A percentile compares a stretch with the other conserved stretches of the same genome.
phyloP scores from a whole-genome alignment of 2,329 filamentous ascomycete species.

The Rutstroemia sp. region DNA sequence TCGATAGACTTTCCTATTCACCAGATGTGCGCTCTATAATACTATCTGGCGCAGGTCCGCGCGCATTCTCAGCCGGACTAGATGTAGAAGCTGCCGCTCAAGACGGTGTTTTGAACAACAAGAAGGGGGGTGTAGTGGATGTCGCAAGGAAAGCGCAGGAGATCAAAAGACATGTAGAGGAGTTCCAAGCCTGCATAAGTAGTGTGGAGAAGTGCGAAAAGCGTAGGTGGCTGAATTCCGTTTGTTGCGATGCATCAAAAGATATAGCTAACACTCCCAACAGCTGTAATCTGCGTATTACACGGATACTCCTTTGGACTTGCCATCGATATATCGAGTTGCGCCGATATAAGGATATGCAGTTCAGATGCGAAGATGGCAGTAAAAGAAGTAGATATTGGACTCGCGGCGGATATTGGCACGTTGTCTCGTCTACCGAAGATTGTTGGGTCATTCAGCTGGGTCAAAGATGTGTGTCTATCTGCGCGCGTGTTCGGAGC shows the following conservation, averaged over 20 bases:
- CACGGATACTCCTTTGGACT: constrained; percentile 74
- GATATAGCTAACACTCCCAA: background rate
- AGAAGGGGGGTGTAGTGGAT: constrained; percentile 37
- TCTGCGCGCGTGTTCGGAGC: constrained; percentile 63
- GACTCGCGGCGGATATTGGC: constrained; percentile 71
- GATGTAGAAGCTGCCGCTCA: constrained; percentile 68
- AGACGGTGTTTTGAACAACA: constrained; percentile 36
- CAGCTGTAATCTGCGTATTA: constrained; percentile 73
- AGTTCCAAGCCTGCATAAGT: constrained; percentile 74
- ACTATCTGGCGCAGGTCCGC: constrained; percentile 72
- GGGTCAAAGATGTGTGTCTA: constrained; percentile 73
- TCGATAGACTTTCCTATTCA: constrained; percentile 64
- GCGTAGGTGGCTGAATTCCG: constrained; percentile 41
- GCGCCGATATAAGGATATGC: constrained; percentile 64
- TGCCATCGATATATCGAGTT: constrained; percentile 65
- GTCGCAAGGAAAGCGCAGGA: constrained; percentile 54
- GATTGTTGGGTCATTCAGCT: constrained; percentile 60
- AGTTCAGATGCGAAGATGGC: constrained; percentile 53
- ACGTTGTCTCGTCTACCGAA: constrained; percentile 68
- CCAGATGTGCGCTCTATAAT: constrained; percentile 68
- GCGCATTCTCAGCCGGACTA: constrained; percentile 79
- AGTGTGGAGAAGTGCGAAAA: constrained; percentile 84
- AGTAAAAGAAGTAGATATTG: constrained; percentile 79
- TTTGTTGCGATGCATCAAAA: background rate
- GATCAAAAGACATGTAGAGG: constrained; percentile 61